Conservation (phyloP, 2,329 filamentous ascomycete species). For the Beauveria pseudobassiana region DNA sequence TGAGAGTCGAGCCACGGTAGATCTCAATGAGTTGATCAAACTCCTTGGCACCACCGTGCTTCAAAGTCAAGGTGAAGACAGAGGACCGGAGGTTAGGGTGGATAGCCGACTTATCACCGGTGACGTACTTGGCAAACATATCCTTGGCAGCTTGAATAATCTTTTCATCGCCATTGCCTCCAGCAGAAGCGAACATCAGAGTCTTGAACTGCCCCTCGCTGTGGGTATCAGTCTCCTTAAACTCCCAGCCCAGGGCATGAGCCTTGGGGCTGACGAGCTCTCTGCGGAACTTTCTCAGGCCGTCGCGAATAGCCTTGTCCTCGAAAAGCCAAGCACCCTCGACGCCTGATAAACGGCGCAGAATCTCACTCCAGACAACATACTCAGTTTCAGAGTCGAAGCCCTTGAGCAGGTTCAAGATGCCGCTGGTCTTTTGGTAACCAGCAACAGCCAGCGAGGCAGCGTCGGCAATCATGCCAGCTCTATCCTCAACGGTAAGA, state of each 20-base stretch:
- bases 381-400: constrained; percentile 81
- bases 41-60: constrained; percentile 68
- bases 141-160: constrained; percentile 76
- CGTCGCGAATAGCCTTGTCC: constrained; percentile 62
- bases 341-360: constrained; percentile 68
- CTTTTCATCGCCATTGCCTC: constrained; percentile 68
- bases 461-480: constrained; percentile 91
- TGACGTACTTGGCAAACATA: constrained; percentile 81
- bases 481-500: constrained; percentile 80
- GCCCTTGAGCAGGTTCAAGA: constrained; percentile 76
- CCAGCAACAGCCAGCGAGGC: constrained; percentile 83
- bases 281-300: constrained; percentile 75
- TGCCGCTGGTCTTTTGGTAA: constrained; percentile 86
- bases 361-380: constrained; percentile 91
- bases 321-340: constrained; percentile 78
- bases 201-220: constrained; percentile 92
- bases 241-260: constrained; percentile 82
- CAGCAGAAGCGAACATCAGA: constrained; percentile 79
- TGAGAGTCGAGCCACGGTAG: constrained; percentile 59
- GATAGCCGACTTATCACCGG: constrained; percentile 71
- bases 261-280: constrained; percentile 71
- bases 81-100: constrained; percentile 86
- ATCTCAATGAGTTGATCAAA: constrained; percentile 66
- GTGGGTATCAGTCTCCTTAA: constrained; percentile 77
- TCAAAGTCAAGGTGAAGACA: constrained; percentile 78